phyloP scores from a whole-genome alignment of 2,329 filamentous ascomycete genomes.

The Fusarium solani-melongenae region DNA sequence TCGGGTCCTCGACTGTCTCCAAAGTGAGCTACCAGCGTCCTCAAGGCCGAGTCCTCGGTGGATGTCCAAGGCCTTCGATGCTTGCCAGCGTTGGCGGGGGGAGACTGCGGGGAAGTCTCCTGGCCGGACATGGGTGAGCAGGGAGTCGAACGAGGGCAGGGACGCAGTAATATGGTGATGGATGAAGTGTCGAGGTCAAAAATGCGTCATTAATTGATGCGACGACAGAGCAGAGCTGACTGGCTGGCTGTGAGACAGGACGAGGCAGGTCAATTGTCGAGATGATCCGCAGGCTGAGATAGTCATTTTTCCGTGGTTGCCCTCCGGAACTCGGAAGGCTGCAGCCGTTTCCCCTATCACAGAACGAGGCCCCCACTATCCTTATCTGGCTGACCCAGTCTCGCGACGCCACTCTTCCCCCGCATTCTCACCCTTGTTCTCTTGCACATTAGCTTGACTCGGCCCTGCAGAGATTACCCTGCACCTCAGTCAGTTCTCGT shows the following conservation, averaged over 20 bases:
- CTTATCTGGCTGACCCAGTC: neutral
- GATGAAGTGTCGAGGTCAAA: neutral
- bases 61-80: slow-evolving; percentile 41
- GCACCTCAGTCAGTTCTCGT: neutral
- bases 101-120: slow-evolving; percentile 38
- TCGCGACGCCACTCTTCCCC: neutral
- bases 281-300: neutral
- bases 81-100: slow-evolving; percentile 32
- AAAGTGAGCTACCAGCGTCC: slow-evolving; percentile 43
- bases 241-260: neutral
- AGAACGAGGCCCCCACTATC: neutral
- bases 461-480: neutral
- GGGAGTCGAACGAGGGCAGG: neutral
- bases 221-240: neutral
- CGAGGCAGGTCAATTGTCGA: neutral
- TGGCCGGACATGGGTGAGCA: slow-evolving; percentile 35
- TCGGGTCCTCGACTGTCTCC: slow-evolving; percentile 41
- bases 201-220: slow-evolving; percentile 19
- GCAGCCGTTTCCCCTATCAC: neutral
- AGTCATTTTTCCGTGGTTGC: neutral
- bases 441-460: neutral
- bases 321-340: slow-evolving; percentile 3
- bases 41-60: slow-evolving; percentile 43
- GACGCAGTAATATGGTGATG: neutral
- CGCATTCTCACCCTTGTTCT: neutral